Percentiles rank a stretch among this genome's conserved stretches.
Conservation (phyloP, 208 protist species). For the Leishmania braziliensis region DNA sequence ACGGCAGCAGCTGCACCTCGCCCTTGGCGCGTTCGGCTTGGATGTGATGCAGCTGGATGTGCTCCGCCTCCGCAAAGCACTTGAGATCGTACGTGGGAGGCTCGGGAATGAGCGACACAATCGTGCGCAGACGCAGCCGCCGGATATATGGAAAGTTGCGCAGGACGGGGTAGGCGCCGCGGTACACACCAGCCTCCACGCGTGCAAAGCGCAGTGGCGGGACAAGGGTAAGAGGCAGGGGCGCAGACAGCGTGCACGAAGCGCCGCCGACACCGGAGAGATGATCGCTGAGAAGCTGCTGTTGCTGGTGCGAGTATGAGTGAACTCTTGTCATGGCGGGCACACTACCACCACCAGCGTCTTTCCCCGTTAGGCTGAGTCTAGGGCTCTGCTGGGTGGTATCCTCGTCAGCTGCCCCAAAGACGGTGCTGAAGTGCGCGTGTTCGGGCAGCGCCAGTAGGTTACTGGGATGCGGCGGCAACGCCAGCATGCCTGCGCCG, state of each 20-base stretch:
- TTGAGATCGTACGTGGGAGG: constrained; percentile 81
- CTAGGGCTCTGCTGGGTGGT: neutral
- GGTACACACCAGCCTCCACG: constrained; percentile 83
- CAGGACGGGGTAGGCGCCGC: constrained; percentile 84
- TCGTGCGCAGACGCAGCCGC: constrained; percentile 53
- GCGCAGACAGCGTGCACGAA: constrained; percentile 6
- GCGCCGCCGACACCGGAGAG: neutral
- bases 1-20: constrained; percentile 78
- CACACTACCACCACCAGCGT: neutral
- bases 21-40: constrained; percentile 84
- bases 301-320: neutral
- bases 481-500: neutral
- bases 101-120: constrained; percentile 82
- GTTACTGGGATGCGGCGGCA: neutral
- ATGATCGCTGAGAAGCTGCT: neutral
- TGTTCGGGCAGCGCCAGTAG: neutral
- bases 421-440: neutral
- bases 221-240: constrained; percentile 55
- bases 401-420: neutral
- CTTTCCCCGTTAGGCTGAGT: neutral
- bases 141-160: constrained; percentile 81
- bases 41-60: constrained; percentile 69
- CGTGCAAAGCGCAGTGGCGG: constrained; percentile 74
- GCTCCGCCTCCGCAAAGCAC: constrained; percentile 55
- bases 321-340: neutral